Evolutionary conservation across 345 rosid genomes (phyloP).

Genomic region (Ceriops decandra): DNA sequence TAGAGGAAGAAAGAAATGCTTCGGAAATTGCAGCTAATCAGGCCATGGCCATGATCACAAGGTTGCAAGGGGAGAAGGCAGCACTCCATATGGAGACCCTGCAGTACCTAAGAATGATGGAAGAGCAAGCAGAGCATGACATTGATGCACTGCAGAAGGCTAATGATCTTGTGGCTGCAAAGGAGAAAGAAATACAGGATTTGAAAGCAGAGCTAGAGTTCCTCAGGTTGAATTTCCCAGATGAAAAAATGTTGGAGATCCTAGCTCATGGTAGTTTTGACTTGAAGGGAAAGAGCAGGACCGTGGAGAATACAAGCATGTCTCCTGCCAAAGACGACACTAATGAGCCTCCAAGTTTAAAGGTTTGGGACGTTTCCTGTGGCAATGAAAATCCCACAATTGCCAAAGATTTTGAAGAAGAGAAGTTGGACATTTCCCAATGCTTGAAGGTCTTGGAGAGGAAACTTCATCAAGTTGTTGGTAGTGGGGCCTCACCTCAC

Average conservation of each 20-base stretch:
- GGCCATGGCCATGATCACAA: conserved; percentile 97
- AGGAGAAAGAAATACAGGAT: conserved; percentile 70
- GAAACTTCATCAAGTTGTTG: conserved; percentile 34
- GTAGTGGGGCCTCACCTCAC: conserved; percentile 13
- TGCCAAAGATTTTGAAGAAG: conserved; percentile 26
- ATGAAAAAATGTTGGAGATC: conserved; percentile 31
- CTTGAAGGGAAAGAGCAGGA: conserved; percentile 20
- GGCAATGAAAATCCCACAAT: conserved; percentile 22
- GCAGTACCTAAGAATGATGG: conserved; percentile 82
- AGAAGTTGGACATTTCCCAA: conserved; percentile 34
- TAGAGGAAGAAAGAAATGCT: conserved; percentile 95
- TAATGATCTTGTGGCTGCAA: conserved; percentile 58
- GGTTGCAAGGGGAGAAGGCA: conserved; percentile 93
- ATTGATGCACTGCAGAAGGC: conserved; percentile 78
- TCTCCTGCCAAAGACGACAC: conserved; percentile 15
- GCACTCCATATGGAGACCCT: conserved; percentile 82
- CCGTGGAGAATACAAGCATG: conserved; percentile 10
- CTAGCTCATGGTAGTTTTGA: conserved; percentile 17
- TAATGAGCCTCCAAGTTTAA: conserved; percentile 7
- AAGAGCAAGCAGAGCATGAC: conserved; percentile 84
- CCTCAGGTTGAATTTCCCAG: conserved; percentile 37
- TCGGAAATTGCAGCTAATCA: conserved; percentile 81
- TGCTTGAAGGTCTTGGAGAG: conserved; percentile 35
- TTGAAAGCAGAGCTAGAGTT: conserved; percentile 64
- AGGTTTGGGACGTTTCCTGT: conserved; percentile 12